phyloP scores from a whole-genome alignment of 2,329 filamentous ascomycete species.

The Exserohilum turcica region DNA sequence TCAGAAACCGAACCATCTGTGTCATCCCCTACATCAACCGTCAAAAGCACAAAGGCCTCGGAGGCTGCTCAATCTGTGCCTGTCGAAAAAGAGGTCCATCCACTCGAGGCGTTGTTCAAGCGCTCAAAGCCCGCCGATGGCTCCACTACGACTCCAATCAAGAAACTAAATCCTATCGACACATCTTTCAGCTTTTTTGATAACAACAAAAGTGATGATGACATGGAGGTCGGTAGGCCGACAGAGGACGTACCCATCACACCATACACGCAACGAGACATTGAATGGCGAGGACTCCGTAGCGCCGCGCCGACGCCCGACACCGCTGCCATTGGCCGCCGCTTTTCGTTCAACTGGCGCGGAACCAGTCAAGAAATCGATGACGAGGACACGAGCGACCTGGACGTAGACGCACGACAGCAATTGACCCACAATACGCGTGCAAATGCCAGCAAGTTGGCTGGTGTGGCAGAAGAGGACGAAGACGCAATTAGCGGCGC shows the following conservation, averaged over 20 bases:
- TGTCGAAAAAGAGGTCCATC: conserved; percentile 65
- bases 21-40: conserved; percentile 20
- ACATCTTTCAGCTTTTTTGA: conserved; percentile 80
- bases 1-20: conserved; percentile 20
- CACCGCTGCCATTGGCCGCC: conserved; percentile 75
- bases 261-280: conserved; percentile 79
- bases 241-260: conserved; percentile 66
- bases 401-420: conserved; percentile 24
- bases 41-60: conserved; percentile 17
- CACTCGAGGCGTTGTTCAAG: conserved; percentile 92
- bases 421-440: conserved; percentile 40
- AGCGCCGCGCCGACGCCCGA: conserved; percentile 95
- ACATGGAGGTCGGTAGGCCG: conserved; percentile 42
- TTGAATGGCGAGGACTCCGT: conserved; percentile 74
- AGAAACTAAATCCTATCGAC: conserved; percentile 51
- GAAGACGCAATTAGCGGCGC: conserved; percentile 14
- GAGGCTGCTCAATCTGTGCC: conserved; percentile 23
- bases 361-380: conserved; percentile 51
- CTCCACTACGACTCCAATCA: conserved; percentile 43
- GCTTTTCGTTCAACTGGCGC: conserved; percentile 59
- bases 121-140: conserved; percentile 56
- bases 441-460: conserved; percentile 29
- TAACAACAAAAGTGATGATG: conserved; percentile 48
- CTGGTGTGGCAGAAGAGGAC: conserved; percentile 34
- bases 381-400: conserved; percentile 48